Conservation (phyloP, 2,329 filamentous ascomycete species). For the Sarocladiaceae sp. region DNA sequence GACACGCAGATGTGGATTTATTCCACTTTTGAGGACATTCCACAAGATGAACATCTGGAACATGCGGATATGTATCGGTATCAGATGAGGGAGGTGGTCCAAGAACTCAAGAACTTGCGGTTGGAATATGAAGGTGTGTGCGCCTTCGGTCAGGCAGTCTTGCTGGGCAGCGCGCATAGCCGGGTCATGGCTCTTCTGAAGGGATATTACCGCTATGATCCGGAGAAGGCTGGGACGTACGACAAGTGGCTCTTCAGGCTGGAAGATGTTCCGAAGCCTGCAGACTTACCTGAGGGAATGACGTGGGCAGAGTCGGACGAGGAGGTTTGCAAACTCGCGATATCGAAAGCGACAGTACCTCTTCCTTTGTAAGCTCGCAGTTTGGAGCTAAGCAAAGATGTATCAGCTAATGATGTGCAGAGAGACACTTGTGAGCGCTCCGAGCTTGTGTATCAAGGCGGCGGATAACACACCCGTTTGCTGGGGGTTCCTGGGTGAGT, state of each 20-base stretch:
- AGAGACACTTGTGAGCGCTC: constrained; percentile 36
- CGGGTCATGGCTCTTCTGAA: constrained; percentile 1
- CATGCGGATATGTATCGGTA: constrained; percentile 19
- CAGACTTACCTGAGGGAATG: constrained; percentile 39
- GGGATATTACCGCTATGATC: background rate
- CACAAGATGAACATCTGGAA: background rate
- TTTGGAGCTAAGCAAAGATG: too few relatives aligned
- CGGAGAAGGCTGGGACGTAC: constrained; percentile 23
- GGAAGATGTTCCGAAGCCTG: constrained; percentile 33
- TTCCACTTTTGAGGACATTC: constrained; percentile 38
- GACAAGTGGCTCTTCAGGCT: constrained; percentile 54
- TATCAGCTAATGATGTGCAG: constrained; percentile 19
- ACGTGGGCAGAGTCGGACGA: constrained; percentile 45
- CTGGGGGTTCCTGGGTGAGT: constrained; percentile 54
- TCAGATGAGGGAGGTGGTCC: constrained; percentile 26
- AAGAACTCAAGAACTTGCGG: background rate
- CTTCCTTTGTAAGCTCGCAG: background rate
- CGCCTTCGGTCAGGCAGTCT: constrained; percentile 15
- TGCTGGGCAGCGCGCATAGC: constrained; percentile 10
- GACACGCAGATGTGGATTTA: constrained; percentile 64
- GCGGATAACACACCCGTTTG: constrained; percentile 46
- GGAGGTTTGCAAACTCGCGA: constrained; percentile 51
- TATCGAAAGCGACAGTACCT: constrained; percentile 22
- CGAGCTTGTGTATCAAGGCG: constrained; percentile 40
- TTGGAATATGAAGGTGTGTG: constrained; percentile 18